These are phyloP conservation scores for Aspergillus luchuensis DNA, from an alignment of 2,329 filamentous ascomycete genomes.

Conservation along the genomic window DNA sequence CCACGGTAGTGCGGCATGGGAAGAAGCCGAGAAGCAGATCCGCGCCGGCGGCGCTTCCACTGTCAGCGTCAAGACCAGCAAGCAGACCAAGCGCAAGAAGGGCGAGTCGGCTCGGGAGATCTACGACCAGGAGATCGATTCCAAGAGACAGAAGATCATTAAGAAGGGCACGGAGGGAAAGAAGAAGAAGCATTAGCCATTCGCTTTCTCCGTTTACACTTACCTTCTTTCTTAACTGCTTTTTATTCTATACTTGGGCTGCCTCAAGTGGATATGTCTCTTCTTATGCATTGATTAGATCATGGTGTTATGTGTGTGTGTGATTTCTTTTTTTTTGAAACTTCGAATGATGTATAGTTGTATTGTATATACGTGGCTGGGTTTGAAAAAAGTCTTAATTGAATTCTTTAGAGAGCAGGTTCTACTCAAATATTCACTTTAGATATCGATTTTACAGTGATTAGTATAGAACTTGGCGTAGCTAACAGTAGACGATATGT, in stretches of 20 bases:
- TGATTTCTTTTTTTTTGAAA: background rate
- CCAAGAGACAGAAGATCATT: conserved; percentile 48
- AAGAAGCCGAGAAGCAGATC: conserved; percentile 73
- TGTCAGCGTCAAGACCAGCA: conserved; percentile 80
- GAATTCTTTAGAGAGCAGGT: background rate
- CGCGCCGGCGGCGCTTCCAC: conserved; percentile 53
- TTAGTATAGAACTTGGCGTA: too few relatives aligned
- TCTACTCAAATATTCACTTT: too few relatives aligned
- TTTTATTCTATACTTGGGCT: background rate
- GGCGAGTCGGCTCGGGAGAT: conserved; percentile 56
- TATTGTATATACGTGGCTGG: conserved; percentile 10
- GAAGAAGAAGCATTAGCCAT: conserved; percentile 30
- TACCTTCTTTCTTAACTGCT: too few relatives aligned
- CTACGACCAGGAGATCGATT: conserved; percentile 46
- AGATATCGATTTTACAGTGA: too few relatives aligned
- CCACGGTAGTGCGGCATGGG: conserved; percentile 55
- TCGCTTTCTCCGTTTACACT: background rate
- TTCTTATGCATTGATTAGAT: background rate
- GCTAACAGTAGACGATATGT: too few relatives aligned
- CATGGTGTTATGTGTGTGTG: conserved; percentile 1
- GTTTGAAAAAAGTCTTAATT: conserved; percentile 14
- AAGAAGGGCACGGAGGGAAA: conserved; percentile 48
- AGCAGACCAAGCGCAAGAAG: conserved; percentile 72
- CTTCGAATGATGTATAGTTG: background rate
- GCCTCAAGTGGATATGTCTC: background rate